Conservation (phyloP, 2,329 filamentous ascomycete genomes). For the Penicillium concentricum region DNA sequence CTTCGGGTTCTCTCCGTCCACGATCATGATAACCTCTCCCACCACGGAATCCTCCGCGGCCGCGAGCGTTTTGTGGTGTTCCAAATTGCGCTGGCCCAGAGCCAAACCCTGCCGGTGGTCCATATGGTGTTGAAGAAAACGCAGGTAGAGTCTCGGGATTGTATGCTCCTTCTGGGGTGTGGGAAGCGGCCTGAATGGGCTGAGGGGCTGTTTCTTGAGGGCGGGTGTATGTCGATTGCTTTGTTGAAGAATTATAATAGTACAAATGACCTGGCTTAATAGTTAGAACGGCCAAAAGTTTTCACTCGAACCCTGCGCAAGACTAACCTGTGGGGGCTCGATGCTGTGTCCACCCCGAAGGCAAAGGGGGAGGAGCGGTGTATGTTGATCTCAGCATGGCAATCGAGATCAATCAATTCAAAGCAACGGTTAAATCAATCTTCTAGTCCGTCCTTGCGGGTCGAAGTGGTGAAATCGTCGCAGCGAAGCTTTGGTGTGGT, state of each 20-base stretch:
- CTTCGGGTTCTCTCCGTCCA: constrained; percentile 66
- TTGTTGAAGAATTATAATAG: constrained; percentile 80
- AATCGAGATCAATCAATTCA: not conserved
- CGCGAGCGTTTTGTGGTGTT: constrained; percentile 37
- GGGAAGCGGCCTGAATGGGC: constrained; percentile 40
- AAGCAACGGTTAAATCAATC: not conserved
- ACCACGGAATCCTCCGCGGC: constrained; percentile 48
- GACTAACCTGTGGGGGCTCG: constrained; percentile 71
- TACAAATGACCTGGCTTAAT: constrained; percentile 68
- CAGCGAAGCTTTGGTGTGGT: constrained; percentile 28
- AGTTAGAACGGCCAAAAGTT: constrained; percentile 19
- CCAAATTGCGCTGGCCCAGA: constrained; percentile 13
- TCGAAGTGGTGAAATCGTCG: constrained; percentile 10
- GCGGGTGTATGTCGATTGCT: constrained; percentile 82
- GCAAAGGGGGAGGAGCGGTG: constrained; percentile 65
- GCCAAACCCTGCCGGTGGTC: constrained; percentile 25
- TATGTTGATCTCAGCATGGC: constrained; percentile 79
- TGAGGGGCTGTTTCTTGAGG: constrained; percentile 51
- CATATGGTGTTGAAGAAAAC: constrained; percentile 40
- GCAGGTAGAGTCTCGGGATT: constrained; percentile 35
- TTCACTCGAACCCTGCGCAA: constrained; percentile 8
- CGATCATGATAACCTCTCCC: constrained; percentile 59
- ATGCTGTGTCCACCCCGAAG: constrained; percentile 88
- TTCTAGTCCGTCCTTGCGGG: constrained; percentile 2
- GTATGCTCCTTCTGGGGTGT: constrained; percentile 40